Percentiles rank a stretch among this genome's conserved stretches.
Evolutionary conservation across 305 asterid genomes (phyloP).

Genomic region (Plantago coronopus): DNA sequence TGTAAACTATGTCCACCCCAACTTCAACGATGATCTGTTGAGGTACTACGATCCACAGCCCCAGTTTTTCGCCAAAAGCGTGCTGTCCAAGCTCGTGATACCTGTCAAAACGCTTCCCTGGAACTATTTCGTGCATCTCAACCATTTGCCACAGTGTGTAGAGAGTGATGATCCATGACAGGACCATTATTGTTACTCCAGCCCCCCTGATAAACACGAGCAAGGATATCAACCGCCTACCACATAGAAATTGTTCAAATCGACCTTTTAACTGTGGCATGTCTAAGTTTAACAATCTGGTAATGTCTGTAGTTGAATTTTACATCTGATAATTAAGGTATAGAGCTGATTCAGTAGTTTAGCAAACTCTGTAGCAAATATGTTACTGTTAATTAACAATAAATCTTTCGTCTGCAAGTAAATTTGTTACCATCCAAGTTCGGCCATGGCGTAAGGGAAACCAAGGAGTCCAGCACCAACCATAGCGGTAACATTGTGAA

Average conservation of each 20-base stretch:
- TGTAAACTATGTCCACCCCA: slow-evolving; percentile 8
- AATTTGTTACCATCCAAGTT: neutral
- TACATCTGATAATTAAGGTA: neutral
- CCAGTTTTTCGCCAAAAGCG: slow-evolving; percentile 9
- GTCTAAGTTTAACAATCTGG: neutral
- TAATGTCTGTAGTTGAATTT: too few species aligned
- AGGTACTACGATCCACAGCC: slow-evolving; percentile 8
- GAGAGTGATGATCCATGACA: slow-evolving; percentile 8
- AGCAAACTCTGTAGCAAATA: neutral
- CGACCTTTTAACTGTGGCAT: neutral
- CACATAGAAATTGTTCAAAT: too few species aligned
- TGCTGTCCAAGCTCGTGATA: slow-evolving; percentile 14
- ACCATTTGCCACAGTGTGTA: slow-evolving; percentile 17
- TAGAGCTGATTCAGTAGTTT: neutral
- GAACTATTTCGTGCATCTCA: slow-evolving; percentile 15
- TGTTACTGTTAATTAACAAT: neutral
- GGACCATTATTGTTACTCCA: slow-evolving; percentile 5
- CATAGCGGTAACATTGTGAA: slow-evolving; percentile 18
- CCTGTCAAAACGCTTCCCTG: slow-evolving; percentile 9
- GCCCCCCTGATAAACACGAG: neutral
- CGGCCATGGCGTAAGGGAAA: slow-evolving; percentile 11
- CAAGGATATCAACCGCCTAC: neutral
- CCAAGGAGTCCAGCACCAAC: slow-evolving; percentile 7
- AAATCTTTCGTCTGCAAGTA: neutral
- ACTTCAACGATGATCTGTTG: slow-evolving; percentile 9